These are phyloP conservation scores for Mortierella sp. DNA, from an alignment of 371 early-diverging fungal species.

Conservation along the genomic window DNA sequence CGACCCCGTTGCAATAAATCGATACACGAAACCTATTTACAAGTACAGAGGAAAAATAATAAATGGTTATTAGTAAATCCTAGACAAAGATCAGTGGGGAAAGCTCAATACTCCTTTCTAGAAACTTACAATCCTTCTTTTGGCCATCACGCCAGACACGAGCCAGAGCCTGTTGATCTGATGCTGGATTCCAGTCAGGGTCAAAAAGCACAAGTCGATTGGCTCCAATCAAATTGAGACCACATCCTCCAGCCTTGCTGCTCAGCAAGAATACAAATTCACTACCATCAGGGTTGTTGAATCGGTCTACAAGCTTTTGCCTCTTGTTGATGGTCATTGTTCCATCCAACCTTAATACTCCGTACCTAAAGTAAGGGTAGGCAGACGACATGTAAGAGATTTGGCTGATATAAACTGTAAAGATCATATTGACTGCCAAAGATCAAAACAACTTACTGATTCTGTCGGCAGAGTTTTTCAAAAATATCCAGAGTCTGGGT, in stretches of 20 bases:
- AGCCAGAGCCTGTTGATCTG: constrained; percentile 89
- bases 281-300: constrained; percentile 89
- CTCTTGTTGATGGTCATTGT: constrained; percentile 91
- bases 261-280: constrained; percentile 96
- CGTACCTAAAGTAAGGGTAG: constrained; percentile 63
- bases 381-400: not conserved
- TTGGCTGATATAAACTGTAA: not conserved
- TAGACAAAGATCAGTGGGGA: too few relatives aligned
- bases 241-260: constrained; percentile 99
- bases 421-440: not conserved
- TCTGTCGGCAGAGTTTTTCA: constrained; percentile 84
- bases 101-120: not conserved
- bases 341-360: constrained; percentile 92
- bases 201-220: constrained; percentile 96
- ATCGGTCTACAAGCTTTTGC: constrained; percentile 92
- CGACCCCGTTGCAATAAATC: constrained; percentile 95
- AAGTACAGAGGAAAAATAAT: not conserved
- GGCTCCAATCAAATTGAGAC: constrained; percentile 97
- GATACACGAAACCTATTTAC: constrained; percentile 88
- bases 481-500: constrained; percentile 98
- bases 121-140: constrained; percentile 79
- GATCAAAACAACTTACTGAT: constrained; percentile 62
- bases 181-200: constrained; percentile 79
- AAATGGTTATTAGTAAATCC: not conserved
- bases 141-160: constrained; percentile 99